Evolutionary conservation across 2,329 filamentous ascomycete genomes (phyloP).

Genomic region (Fusarium caatingaense): DNA sequence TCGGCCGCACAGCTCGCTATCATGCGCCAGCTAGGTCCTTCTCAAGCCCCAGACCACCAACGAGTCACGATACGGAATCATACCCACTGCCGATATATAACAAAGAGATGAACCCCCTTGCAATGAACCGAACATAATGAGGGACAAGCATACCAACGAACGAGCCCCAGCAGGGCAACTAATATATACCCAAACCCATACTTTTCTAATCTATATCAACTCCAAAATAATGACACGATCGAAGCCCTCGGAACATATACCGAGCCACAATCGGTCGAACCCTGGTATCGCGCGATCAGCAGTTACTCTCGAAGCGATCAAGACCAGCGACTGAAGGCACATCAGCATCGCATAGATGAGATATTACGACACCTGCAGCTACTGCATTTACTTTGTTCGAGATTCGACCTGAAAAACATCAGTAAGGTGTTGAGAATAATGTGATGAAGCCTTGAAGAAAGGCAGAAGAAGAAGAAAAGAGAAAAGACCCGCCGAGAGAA

Average conservation of each 20-base stretch:
- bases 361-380: conserved; percentile 5
- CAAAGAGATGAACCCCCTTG: conserved; percentile 64
- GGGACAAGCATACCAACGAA: background rate
- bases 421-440: conserved; percentile 28
- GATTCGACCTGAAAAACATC: conserved; percentile 12
- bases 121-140: conserved; percentile 66
- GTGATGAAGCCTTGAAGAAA: conserved; percentile 5
- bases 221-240: conserved; percentile 3
- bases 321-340: conserved; percentile 4
- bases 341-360: background rate
- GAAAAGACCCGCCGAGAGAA: background rate
- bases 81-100: conserved; percentile 51
- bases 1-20: conserved; percentile 65
- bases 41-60: conserved; percentile 65
- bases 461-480: background rate
- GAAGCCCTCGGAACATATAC: background rate
- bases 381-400: conserved; percentile 36
- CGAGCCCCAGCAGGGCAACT: conserved; percentile 7
- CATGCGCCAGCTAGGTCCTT: conserved; percentile 66
- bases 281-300: background rate
- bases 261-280: background rate
- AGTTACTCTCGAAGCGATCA: conserved; percentile 1
- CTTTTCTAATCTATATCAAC: conserved; percentile 26
- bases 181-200: conserved; percentile 15
- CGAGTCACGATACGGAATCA: conserved; percentile 58